Evolutionary conservation across 1,284 basidiomycete genomes (phyloP).

Genomic region (Pseudomicrostroma phylloplanum): DNA sequence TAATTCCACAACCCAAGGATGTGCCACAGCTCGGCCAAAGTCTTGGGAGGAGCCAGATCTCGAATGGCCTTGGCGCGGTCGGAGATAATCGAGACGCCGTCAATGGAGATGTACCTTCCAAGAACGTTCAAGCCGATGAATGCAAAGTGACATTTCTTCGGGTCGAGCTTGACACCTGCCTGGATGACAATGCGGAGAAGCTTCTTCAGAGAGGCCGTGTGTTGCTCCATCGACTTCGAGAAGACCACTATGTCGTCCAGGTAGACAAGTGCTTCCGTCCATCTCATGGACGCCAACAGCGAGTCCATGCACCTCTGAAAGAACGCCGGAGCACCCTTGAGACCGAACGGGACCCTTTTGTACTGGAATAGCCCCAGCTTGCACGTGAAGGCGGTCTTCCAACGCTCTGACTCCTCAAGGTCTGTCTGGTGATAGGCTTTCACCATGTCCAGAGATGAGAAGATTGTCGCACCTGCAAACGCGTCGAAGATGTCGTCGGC

Average conservation of each 20-base stretch:
- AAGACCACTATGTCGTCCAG: not conserved
- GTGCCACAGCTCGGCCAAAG: not conserved
- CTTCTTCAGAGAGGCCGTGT: not conserved
- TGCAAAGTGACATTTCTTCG: not conserved
- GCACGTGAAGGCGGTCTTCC: not conserved
- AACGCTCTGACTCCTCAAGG: not conserved
- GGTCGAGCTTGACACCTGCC: not conserved
- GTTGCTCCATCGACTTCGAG: not conserved
- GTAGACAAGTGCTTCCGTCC: not conserved
- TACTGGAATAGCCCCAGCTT: not conserved
- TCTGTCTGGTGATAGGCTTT: not conserved
- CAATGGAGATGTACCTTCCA: not conserved
- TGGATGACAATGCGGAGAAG: not conserved
- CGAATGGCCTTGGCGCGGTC: not conserved
- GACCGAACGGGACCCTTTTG: not conserved
- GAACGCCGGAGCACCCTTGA: not conserved
- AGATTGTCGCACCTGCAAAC: not conserved
- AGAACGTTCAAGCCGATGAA: not conserved
- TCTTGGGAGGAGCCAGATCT: not conserved
- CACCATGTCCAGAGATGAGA: not conserved
- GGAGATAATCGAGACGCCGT: not conserved
- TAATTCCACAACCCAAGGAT: not conserved
- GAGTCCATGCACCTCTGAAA: not conserved
- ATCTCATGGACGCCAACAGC: not conserved
- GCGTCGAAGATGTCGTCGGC: conserved; percentile 1